Evolutionary conservation across 2,329 filamentous ascomycete genomes (phyloP), one percentile per base, ranked within the genome.

Genomic region (Ophiostoma fasciatum): DNA sequence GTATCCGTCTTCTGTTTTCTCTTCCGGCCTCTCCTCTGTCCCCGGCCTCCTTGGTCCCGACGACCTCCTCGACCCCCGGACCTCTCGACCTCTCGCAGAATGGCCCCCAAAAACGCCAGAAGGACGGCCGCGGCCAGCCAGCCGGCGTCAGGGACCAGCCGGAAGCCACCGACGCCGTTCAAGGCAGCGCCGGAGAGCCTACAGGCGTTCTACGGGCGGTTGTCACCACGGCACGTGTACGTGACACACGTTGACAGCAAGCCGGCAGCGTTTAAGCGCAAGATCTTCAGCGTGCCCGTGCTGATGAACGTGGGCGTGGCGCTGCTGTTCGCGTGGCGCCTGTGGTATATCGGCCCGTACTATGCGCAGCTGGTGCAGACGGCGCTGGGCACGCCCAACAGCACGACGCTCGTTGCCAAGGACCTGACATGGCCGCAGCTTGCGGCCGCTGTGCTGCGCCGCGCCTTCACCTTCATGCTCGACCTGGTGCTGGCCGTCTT

Each of bases 231-330:
- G 38, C 74, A 82, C 55, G 68, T 93, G 52, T 94, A 94, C 66
- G 71, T 94, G 49, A 68, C 79, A 21, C 85, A 94, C 61, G 64
- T 93, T 56, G 87, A 94, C 63, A 61, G 59, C 41, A 75, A 79
- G 42, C 74, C 77, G 0, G 57, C 59, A 15, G 64, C 66, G 20
- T 74, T 87, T 59, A 94, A 94, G 60, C 72, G 72, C 53, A 80
- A 82, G 50, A 79, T 92, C 49, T 94, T 94, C 58, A 49, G 74
- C 32, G 75, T 94, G 1, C 84, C 87, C 13, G 66, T 84, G 14
- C 55, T 75, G 14, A 74, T 94, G 58, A 94, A 94, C 56, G 39
- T 79, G 23, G 57, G 62, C 46, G 74, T 94, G 39, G 61, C 66
- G 8, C 49, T 64, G 3, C 56, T 82, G 22, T 74, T 94, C 47